Base-by-base conservation (phyloP, 140 eudicot species). In the Flaveria floridana region DNA sequence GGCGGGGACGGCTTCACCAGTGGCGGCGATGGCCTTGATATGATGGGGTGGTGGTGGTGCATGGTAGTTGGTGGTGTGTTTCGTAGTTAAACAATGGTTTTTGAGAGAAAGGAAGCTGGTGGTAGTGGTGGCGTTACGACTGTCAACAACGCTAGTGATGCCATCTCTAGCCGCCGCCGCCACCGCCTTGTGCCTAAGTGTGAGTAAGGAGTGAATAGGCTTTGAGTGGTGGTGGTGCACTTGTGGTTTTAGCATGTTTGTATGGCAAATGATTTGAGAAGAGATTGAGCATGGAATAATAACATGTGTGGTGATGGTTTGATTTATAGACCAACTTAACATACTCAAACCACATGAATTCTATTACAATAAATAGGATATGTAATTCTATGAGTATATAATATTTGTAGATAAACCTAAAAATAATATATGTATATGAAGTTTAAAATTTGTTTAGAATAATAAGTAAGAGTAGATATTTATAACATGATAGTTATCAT, bases 181-280 rank as follows among this genome's bases (percentile, higher is more conserved):
- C 37, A 30, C 66, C 57, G 6, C 61, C 70, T 65, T 65, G 70
- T 53, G 69, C 61, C 30, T 79, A 44, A 70, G 69, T 41, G 74
- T 65, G 74, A 46, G 74, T 65, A 79, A 28, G 75, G 79, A 25
- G 39, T 72, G 82, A 65, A 61, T 71, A 41, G 68, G 25, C 51
- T 63, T 78, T 78, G 78, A 63, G 82, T 78, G 78, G 79, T 79
- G 74, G 68, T 72, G 63, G 44, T 72, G 74, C 62, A 28, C 15
- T 26, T 72, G 78, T 20, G 73, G 73, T 71, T 78, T 71, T 19
- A 71, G 70, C 82, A 78, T 78, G 25, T 61, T 63, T 71, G 65
- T 20, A 41, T 68, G 62, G 20, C 7, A 44, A 25, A 61, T 70
- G 72, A 65, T 19, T 47, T 72, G 30, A 52, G 50, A 25, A 50